These are phyloP conservation scores for Paramecium sonneborni DNA, from an alignment of 73 alveolate genomes.

Conservation along the genomic window DNA sequence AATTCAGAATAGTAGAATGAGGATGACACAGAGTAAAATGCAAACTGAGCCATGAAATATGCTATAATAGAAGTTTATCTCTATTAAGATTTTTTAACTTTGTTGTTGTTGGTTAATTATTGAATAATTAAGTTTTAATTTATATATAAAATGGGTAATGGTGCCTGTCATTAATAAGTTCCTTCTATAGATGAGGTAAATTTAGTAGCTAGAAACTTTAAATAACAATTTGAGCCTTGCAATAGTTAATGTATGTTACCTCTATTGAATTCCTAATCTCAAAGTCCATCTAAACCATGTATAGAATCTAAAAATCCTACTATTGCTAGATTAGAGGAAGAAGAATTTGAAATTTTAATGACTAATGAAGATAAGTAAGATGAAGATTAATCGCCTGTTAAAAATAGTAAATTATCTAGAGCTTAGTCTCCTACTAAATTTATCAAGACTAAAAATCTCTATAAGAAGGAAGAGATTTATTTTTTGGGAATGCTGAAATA, in stretches of 20 bases:
- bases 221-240: background rate
- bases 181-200: constrained; percentile 17
- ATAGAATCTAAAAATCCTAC: background rate
- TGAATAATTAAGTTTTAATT: background rate
- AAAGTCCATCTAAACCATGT: constrained; percentile 9
- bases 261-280: background rate
- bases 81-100: background rate
- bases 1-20: no score
- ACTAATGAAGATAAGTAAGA: background rate
- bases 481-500: background rate
- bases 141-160: constrained; percentile 18
- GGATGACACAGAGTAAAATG: no score
- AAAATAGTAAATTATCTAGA: background rate
- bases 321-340: background rate
- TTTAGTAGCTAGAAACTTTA: background rate
- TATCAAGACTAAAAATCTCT: background rate
- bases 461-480: background rate
- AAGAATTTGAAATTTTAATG: background rate
- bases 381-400: background rate
- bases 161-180: background rate
- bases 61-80: no score
- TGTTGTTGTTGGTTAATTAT: background rate
- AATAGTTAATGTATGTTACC: background rate
- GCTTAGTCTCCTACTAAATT: background rate
- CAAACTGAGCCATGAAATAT: no score